Percentiles rank a stretch among this genome's conserved stretches.
Evolutionary conservation across 2,329 filamentous ascomycete genomes (phyloP).

Genomic region (Alternaria angustiovoidea): DNA sequence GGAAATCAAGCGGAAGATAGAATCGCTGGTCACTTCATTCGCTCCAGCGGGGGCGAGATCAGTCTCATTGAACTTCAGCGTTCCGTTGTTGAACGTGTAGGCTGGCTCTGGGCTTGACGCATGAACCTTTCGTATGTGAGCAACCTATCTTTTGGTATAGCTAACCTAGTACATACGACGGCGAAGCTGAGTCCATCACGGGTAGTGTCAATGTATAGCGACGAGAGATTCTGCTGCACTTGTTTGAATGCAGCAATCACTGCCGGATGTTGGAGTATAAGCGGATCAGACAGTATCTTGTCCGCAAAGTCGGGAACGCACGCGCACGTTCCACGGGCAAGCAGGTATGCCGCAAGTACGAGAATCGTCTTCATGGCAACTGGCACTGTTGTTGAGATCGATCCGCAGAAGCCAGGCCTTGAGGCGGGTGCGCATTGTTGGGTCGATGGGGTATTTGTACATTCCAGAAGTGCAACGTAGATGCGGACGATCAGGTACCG

Average conservation of each 20-base stretch:
- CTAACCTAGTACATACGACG: conserved; percentile 27
- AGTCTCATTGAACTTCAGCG: conserved; percentile 44
- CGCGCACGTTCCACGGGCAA: conserved; percentile 10
- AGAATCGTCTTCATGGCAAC: background rate
- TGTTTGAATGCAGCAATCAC: conserved; percentile 35
- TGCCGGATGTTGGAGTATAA: conserved; percentile 30
- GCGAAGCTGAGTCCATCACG: conserved; percentile 43
- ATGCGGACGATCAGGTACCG: background rate
- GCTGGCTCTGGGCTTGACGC: conserved; percentile 30
- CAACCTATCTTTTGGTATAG: background rate
- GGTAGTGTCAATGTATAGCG: conserved; percentile 30
- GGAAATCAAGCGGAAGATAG: conserved; percentile 42
- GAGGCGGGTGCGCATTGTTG: background rate
- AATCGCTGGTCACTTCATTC: conserved; percentile 37
- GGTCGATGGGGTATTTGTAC: background rate
- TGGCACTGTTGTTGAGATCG: background rate
- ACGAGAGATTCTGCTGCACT: conserved; percentile 27
- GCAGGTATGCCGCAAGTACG: conserved; percentile 6
- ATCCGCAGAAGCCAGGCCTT: background rate
- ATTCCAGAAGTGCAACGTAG: background rate
- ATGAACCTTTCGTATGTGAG: conserved; percentile 30
- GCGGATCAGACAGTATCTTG: conserved; percentile 26
- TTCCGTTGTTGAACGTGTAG: conserved; percentile 39
- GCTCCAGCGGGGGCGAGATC: background rate
- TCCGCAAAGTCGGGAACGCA: conserved; percentile 40